A percentile compares a stretch with the other conserved stretches of the same genome.
These are phyloP conservation scores for Euphrasia arctica DNA, from an alignment of 305 asterid species.

Conservation along the genomic window DNA sequence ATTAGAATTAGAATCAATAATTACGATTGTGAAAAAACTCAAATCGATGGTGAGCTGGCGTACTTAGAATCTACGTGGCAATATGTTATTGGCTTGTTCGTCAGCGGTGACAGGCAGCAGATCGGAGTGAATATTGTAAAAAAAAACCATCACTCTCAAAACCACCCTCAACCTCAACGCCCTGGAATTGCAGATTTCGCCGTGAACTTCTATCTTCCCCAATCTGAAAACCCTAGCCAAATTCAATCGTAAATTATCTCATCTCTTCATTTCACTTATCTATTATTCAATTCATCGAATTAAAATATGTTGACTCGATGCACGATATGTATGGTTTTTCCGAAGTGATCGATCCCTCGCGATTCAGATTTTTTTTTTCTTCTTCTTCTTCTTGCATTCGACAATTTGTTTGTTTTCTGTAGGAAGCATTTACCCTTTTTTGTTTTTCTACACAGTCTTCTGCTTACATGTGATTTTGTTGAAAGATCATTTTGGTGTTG, in stretches of 20 bases:
- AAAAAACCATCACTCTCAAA: conserved; percentile 31
- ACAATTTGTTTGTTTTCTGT: background rate
- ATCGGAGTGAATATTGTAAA: conserved; percentile 21
- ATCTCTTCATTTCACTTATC: conserved; percentile 21
- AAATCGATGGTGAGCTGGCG: conserved; percentile 30
- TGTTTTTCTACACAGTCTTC: background rate
- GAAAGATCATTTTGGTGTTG: no score
- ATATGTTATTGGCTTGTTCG: conserved; percentile 19
- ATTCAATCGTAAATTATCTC: conserved; percentile 20
- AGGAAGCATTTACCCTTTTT: no score
- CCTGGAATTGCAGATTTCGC: conserved; percentile 14
- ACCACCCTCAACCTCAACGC: conserved; percentile 24
- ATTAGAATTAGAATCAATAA: no score
- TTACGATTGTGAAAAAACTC: no score
- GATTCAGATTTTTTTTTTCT: conserved; percentile 9
- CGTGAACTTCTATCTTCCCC: background rate
- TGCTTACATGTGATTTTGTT: background rate
- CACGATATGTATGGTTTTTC: background rate
- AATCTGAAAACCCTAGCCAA: conserved; percentile 26
- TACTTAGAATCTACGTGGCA: conserved; percentile 23
- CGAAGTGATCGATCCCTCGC: background rate
- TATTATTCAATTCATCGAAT: conserved; percentile 16
- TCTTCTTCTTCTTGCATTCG: background rate
- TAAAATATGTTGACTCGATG: background rate
- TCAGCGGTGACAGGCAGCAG: conserved; percentile 38